Percentiles rank a stretch among this genome's conserved stretches.
phyloP scores from a whole-genome alignment of 805 yeast genomes.

The Lachancea sp. region DNA sequence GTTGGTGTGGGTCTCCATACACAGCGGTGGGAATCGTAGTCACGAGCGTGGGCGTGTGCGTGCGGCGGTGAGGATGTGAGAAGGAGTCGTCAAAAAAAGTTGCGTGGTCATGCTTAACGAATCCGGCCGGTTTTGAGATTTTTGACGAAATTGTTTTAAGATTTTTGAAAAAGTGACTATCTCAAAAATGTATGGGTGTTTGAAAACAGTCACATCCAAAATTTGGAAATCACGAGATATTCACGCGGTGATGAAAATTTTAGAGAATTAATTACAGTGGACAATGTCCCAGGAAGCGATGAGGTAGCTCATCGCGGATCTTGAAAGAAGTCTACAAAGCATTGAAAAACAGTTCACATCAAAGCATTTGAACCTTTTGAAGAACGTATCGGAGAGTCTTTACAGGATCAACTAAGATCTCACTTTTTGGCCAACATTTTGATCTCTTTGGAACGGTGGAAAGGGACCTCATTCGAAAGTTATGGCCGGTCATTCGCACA shows the following conservation, averaged over 20 bases:
- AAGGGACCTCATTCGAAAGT: too few species aligned
- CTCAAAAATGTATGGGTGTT: neutral
- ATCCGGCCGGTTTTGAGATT: neutral
- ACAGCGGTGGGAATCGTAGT: too few species aligned
- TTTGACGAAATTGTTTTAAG: too few species aligned
- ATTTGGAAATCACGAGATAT: neutral
- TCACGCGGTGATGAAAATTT: neutral
- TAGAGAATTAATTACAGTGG: neutral
- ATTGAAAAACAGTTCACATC: neutral
- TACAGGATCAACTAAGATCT: too few species aligned
- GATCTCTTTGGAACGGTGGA: too few species aligned
- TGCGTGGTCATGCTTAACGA: too few species aligned
- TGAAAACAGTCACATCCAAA: neutral
- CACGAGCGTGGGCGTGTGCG: too few species aligned
- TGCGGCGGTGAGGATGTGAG: neutral
- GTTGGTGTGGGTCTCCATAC: too few species aligned
- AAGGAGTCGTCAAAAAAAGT: neutral
- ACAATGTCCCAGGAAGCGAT: neutral
- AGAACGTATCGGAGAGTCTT: too few species aligned
- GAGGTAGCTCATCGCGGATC: neutral
- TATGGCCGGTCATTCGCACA: constrained; percentile 77
- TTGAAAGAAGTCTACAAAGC: too few species aligned
- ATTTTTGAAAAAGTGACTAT: neutral
- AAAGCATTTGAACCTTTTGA: too few species aligned
- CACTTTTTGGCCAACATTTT: too few species aligned